Conservation (phyloP, 257 asterid species). For the Agastache rugosa region DNA sequence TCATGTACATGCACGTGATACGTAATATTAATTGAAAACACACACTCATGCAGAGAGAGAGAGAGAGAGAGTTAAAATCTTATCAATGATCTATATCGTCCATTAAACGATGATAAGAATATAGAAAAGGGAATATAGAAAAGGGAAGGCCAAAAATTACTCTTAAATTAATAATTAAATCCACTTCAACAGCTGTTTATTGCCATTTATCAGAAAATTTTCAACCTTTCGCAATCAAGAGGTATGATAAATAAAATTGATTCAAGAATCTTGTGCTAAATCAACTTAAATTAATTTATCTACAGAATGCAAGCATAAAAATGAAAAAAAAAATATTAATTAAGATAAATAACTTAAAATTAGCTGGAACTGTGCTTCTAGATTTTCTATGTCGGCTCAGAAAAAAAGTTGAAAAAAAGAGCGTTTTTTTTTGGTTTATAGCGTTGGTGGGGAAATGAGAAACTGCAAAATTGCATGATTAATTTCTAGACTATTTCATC, state of each 20-base stretch:
- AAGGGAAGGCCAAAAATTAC: neutral
- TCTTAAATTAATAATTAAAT: neutral
- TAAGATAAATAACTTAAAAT: neutral
- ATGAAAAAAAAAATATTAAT: neutral
- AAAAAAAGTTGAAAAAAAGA: neutral
- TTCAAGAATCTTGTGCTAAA: neutral
- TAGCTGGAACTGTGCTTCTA: conserved; percentile 11
- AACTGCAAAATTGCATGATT: neutral
- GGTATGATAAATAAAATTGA: neutral
- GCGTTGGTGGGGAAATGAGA: conserved; percentile 14
- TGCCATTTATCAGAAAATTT: neutral
- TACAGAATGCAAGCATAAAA: neutral
- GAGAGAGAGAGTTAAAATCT: neutral
- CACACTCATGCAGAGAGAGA: neutral
- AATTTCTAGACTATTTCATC: conserved; percentile 15
- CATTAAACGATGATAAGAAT: neutral
- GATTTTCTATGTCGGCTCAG: conserved; percentile 21
- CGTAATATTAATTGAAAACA: neutral
- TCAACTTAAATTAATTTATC: neutral
- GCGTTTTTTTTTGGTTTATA: neutral
- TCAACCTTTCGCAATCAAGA: neutral
- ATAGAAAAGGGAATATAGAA: neutral
- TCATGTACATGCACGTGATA: neutral
- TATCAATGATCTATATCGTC: neutral
- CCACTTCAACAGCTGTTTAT: neutral